phyloP scores from a whole-genome alignment of 2,329 filamentous ascomycete genomes.

The Ceratocystis ficicola region DNA sequence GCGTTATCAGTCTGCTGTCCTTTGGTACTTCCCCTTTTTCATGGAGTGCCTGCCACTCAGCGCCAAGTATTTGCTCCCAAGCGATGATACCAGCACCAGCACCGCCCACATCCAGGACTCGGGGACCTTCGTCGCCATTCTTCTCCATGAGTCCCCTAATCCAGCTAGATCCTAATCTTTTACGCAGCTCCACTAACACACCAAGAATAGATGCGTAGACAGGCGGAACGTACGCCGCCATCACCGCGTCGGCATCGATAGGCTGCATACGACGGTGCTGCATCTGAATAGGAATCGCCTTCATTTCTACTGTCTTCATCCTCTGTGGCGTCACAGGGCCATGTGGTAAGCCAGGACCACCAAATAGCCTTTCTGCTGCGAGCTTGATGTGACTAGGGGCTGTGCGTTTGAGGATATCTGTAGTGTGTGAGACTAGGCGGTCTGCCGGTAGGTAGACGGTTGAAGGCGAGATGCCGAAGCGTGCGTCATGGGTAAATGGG shows the following conservation, averaged over 20 bases:
- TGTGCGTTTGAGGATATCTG: slow-evolving; percentile 52
- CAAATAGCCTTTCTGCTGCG: slow-evolving; percentile 61
- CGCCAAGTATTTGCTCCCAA: slow-evolving; percentile 64
- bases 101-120: slow-evolving; percentile 61
- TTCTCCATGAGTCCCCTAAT: slow-evolving; percentile 50
- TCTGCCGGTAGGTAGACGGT: slow-evolving; percentile 63
- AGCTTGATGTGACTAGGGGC: slow-evolving; percentile 63
- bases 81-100: slow-evolving; percentile 62
- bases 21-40: slow-evolving; percentile 33
- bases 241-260: slow-evolving; percentile 62
- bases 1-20: slow-evolving; percentile 45
- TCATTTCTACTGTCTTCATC: slow-evolving; percentile 47
- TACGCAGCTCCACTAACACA: slow-evolving; percentile 59
- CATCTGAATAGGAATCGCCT: slow-evolving; percentile 51
- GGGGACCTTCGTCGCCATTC: slow-evolving; percentile 44
- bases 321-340: slow-evolving; percentile 58
- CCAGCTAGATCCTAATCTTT: slow-evolving; percentile 60
- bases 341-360: slow-evolving; percentile 61
- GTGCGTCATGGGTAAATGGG: slow-evolving; percentile 59
- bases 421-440: slow-evolving; percentile 58
- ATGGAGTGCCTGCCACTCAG: slow-evolving; percentile 65
- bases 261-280: slow-evolving; percentile 55
- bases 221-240: slow-evolving; percentile 57
- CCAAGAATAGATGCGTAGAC: slow-evolving; percentile 57
- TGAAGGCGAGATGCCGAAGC: slow-evolving; percentile 58